A percentile compares a stretch with the other conserved stretches of the same genome.
phyloP scores from a whole-genome alignment of 148 eudicot species.

The Rhododendron mucronatum region DNA sequence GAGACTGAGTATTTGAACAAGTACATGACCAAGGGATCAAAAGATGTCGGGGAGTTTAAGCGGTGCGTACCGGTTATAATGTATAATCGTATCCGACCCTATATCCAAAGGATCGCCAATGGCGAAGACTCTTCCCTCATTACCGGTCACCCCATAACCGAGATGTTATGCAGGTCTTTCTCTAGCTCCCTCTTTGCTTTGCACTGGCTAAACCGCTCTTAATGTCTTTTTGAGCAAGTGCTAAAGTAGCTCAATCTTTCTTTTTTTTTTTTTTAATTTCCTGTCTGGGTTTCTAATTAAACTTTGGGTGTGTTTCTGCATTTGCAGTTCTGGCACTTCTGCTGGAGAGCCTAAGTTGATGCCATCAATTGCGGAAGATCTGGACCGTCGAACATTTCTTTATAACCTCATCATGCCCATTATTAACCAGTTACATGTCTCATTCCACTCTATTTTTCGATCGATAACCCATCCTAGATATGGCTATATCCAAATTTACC shows the following conservation, averaged over 20 bases:
- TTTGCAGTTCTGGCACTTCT: constrained; percentile 77
- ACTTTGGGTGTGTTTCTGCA: background rate
- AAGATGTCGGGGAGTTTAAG: constrained; percentile 43
- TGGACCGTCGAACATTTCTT: constrained; percentile 65
- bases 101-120: constrained; percentile 59
- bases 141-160: constrained; percentile 55
- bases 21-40: constrained; percentile 33
- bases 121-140: constrained; percentile 67
- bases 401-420: constrained; percentile 75
- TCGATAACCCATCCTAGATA: background rate
- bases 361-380: constrained; percentile 79
- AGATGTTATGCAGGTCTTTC: constrained; percentile 71
- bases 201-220: no score
- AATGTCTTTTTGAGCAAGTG: background rate
- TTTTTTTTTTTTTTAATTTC: background rate
- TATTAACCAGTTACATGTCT: constrained; percentile 43
- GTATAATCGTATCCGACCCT: constrained; percentile 52
- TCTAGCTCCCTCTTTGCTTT: background rate
- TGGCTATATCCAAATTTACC: background rate
- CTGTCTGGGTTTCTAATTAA: background rate
- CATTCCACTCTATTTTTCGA: background rate
- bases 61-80: constrained; percentile 49
- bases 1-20: constrained; percentile 56
- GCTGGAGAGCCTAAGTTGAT: constrained; percentile 71
- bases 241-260: background rate